phyloP scores from a whole-genome alignment of 2,329 filamentous ascomycete species.

The Mycosphaerella sp. region DNA sequence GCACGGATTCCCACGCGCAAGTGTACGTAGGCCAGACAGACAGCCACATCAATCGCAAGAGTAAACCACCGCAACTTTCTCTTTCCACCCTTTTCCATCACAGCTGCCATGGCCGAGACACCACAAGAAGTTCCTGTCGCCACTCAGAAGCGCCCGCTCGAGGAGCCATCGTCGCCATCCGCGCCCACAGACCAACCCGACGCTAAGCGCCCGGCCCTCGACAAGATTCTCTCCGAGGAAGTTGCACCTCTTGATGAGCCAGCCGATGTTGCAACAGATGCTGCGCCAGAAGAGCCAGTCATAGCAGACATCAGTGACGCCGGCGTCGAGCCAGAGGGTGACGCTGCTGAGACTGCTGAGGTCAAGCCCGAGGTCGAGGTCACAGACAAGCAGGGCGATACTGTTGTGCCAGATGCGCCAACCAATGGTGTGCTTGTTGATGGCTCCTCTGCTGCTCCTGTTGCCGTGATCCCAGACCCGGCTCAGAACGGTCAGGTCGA shows the following conservation, averaged over 20 bases:
- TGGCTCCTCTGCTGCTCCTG: slow-evolving; percentile 6
- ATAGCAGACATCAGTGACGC: slow-evolving; percentile 5
- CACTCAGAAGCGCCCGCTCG: slow-evolving; percentile 86
- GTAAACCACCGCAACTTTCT: neutral
- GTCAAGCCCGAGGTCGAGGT: slow-evolving; percentile 42
- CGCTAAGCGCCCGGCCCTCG: slow-evolving; percentile 90
- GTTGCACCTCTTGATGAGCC: slow-evolving; percentile 37
- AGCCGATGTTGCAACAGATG: neutral
- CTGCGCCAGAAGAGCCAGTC: slow-evolving; percentile 29
- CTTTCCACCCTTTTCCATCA: neutral
- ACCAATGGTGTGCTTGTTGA: slow-evolving; percentile 41
- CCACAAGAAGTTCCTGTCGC: slow-evolving; percentile 47
- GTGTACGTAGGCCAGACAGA: slow-evolving; percentile 23
- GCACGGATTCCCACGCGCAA: slow-evolving; percentile 9
- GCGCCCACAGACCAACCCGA: slow-evolving; percentile 89
- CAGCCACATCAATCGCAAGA: slow-evolving; percentile 16
- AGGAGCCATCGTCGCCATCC: slow-evolving; percentile 93
- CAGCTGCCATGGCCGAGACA: slow-evolving; percentile 28
- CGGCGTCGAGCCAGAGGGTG: slow-evolving; percentile 24
- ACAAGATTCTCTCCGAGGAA: slow-evolving; percentile 75
- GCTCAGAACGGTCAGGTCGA: slow-evolving; percentile 46
- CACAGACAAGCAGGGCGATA: slow-evolving; percentile 59
- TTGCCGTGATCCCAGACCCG: slow-evolving; percentile 6
- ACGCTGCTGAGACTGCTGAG: slow-evolving; percentile 20
- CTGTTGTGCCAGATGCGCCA: slow-evolving; percentile 59